Base-by-base conservation (phyloP, 2,329 filamentous ascomycete genomes). In the Colletotrichum gigasporum region DNA sequence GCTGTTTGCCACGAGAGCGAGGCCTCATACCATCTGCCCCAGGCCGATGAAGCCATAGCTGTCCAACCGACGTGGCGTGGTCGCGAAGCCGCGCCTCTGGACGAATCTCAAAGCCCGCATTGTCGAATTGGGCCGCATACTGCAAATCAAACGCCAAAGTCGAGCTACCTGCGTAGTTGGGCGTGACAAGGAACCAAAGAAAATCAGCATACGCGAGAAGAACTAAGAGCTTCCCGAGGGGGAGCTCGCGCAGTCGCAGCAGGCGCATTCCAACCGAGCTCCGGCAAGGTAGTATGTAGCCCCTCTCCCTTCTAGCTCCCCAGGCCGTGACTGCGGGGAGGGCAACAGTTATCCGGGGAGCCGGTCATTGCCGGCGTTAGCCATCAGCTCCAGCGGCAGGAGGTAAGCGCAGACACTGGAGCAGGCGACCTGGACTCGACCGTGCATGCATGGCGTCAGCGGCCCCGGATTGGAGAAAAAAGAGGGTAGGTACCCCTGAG, bases 31-130 rank as follows among this genome's bases (percentile, higher is more conserved):
- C 86, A 89, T 89, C 67, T 88, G 86, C 5, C 86, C 86, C 12
- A 89, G 75, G 12, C 86, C 86, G 58, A 89, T 82, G 70, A 89
- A 88, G 70, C 82, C 86, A 75, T 87, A 88, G 44, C 75, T 83
- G 44, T 87, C 83, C 56, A 83, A 71, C 62, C 82, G 76, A 26
- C 76, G 72, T 10, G 81, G 59, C 51, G 85, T 81, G 9, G 77
- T 79, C 18, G 84, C 82, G 71, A 88, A 88, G n/a, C 75, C 75
- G 55, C 85, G 80, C 63, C 76, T 77, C 67, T 80, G 80, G 62
- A 73, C 71, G 37, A 75, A 66, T 35, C 74, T 67, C 18, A 73
- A 61, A 60, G 67, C 71, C 64, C 73, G 70, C 52, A 70, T 10
- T 24, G 58, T 58, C 14, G 44, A 35, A 11, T 45, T n/a, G 9